Evolutionary conservation across 805 yeast species (phyloP).

Genomic region (Yarrowia divulgata): DNA sequence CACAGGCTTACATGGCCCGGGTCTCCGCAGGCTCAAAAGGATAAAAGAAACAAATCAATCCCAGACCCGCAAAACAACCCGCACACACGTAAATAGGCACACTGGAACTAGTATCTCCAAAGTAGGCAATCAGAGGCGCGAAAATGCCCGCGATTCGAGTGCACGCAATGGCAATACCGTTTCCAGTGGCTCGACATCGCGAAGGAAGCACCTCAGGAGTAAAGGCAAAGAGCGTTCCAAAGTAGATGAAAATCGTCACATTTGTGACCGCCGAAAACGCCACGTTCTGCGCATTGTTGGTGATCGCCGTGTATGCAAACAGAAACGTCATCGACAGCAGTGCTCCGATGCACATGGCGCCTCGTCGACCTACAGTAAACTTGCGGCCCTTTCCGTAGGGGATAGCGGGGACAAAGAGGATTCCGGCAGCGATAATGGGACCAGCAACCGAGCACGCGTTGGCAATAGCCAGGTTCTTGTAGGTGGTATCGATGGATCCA

Average conservation of each 20-base stretch:
- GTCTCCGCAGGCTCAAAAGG: conserved; percentile 50
- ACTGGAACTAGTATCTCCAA: conserved; percentile 56
- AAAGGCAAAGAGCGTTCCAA: conserved; percentile 58
- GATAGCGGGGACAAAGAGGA: conserved; percentile 18
- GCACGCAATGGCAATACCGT: conserved; percentile 58
- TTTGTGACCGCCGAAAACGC: conserved; percentile 52
- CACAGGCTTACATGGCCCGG: conserved; percentile 19
- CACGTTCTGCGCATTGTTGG: conserved; percentile 61
- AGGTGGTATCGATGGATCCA: conserved; percentile 45
- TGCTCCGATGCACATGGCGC: conserved; percentile 62
- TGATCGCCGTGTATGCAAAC: conserved; percentile 69
- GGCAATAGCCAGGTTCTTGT: conserved; percentile 52
- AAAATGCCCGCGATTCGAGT: conserved; percentile 57
- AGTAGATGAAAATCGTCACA: conserved; percentile 44
- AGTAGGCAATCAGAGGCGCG: conserved; percentile 59
- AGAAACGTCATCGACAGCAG: conserved; percentile 63
- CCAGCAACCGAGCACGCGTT: conserved; percentile 60
- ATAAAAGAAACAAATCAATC: conserved; percentile 55
- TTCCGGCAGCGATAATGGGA: conserved; percentile 56
- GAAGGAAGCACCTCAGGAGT: conserved; percentile 59
- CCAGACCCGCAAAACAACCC: conserved; percentile 56
- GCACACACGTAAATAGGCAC: conserved; percentile 60
- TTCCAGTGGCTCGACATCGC: conserved; percentile 54
- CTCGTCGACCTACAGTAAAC: conserved; percentile 59
- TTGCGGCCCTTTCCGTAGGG: not conserved